Conservation (phyloP, 2,329 filamentous ascomycete genomes). For the Aspergillus japonicus region DNA sequence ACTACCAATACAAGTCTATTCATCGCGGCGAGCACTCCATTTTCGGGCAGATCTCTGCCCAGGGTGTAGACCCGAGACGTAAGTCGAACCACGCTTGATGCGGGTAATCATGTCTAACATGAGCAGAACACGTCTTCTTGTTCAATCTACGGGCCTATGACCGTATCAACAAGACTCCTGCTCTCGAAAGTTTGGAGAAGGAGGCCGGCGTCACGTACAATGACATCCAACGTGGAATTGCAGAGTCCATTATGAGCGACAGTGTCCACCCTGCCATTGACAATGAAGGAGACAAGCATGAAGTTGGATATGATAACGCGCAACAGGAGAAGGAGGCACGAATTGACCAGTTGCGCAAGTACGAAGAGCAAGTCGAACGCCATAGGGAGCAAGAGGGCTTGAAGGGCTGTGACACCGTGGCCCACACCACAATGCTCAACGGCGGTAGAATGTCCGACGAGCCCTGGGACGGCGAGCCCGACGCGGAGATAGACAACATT, state of each 20-base stretch:
- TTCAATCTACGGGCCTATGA: conserved; percentile 95
- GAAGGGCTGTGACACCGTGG: conserved; percentile 56
- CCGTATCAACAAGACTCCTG: conserved; percentile 78
- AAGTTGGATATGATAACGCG: conserved; percentile 38
- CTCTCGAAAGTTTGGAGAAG: conserved; percentile 72
- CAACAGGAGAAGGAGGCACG: conserved; percentile 44
- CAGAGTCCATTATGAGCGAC: conserved; percentile 79
- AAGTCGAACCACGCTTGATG: conserved; percentile 15
- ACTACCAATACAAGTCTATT: conserved; percentile 97
- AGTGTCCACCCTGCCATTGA: conserved; percentile 58
- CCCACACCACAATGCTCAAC: conserved; percentile 79
- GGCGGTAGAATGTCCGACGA: conserved; percentile 65
- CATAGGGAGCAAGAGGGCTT: conserved; percentile 21
- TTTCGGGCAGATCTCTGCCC: conserved; percentile 69
- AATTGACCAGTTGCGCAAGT: conserved; percentile 37
- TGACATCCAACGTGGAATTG: conserved; percentile 82
- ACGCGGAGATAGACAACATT: conserved; percentile 81
- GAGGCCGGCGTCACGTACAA: conserved; percentile 80
- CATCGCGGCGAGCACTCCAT: conserved; percentile 90
- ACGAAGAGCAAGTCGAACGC: conserved; percentile 22
- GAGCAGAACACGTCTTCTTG: conserved; percentile 73
- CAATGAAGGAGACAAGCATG: conserved; percentile 47
- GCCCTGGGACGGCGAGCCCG: conserved; percentile 70
- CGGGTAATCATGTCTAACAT: conserved; percentile 37
- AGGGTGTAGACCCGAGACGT: conserved; percentile 70